These are phyloP conservation scores for Sesbania bispinosa DNA, from an alignment of 306 rosid species.

Conservation along the genomic window DNA sequence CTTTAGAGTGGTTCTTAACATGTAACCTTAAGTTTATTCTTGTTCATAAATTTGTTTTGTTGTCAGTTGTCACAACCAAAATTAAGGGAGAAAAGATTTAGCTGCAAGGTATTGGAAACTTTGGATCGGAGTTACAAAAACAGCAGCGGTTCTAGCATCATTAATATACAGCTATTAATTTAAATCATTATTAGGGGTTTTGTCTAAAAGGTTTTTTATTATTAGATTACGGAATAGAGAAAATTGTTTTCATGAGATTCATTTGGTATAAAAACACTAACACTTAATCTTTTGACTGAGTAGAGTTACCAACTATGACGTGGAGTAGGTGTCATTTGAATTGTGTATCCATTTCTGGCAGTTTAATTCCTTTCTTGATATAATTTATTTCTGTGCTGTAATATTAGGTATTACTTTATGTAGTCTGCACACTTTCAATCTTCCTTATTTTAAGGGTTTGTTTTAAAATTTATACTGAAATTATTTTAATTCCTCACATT, in stretches of 20 bases:
- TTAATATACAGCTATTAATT: background rate
- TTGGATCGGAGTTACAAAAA: background rate
- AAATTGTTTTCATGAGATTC: background rate
- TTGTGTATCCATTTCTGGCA: background rate
- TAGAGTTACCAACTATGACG: background rate
- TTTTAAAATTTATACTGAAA: slow-evolving; percentile 1
- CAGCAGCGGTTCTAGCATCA: background rate
- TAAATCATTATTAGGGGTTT: background rate
- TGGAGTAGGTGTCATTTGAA: background rate
- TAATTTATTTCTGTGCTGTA: background rate
- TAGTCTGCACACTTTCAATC: background rate
- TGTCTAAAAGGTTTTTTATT: background rate
- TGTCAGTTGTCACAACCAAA: background rate
- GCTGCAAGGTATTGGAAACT: slow-evolving; percentile 8
- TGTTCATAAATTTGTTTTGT: background rate
- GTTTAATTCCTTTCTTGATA: background rate
- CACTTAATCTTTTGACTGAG: background rate
- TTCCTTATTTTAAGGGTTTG: too few relatives aligned
- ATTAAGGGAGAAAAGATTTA: background rate
- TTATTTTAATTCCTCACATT: slow-evolving; percentile 1
- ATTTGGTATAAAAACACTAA: background rate
- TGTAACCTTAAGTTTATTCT: background rate
- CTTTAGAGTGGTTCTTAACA: background rate
- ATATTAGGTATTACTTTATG: slow-evolving; percentile 7
- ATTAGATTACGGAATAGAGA: background rate